Conservation (phyloP, 495 filamentous ascomycete genomes). For the Penicillium daleae region DNA sequence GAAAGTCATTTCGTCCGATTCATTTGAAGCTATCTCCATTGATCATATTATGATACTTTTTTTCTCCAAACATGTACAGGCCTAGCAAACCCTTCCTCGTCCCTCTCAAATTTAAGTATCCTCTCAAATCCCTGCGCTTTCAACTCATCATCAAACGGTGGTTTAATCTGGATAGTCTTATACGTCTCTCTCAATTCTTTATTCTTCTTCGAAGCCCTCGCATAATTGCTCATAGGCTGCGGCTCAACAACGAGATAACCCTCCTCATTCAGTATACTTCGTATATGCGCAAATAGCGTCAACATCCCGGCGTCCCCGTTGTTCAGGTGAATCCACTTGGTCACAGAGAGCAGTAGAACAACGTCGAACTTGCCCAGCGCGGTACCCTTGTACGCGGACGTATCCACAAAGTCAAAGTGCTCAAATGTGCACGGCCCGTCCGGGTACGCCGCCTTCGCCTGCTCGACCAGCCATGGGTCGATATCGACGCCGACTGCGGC, state of each 20-base stretch:
- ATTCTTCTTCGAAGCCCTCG: constrained; percentile 34
- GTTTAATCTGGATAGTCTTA: constrained; percentile 32
- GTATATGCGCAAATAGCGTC: constrained; percentile 31
- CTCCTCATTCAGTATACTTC: constrained; percentile 31
- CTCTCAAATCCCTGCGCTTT: constrained; percentile 33
- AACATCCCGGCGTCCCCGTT: constrained; percentile 35
- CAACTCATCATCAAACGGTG: constrained; percentile 33
- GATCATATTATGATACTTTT: constrained; percentile 20
- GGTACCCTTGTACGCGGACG: constrained; percentile 54
- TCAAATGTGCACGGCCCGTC: constrained; percentile 35
- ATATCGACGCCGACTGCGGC: constrained; percentile 37
- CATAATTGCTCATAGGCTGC: constrained; percentile 40
- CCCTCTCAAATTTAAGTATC: constrained; percentile 31
- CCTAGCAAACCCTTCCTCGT: constrained; percentile 35
- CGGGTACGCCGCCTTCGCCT: constrained; percentile 33
- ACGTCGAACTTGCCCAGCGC: constrained; percentile 37
- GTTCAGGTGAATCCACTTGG: constrained; percentile 37
- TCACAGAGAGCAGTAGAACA: constrained; percentile 34
- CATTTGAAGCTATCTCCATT: constrained; percentile 19
- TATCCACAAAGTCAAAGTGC: constrained; percentile 52
- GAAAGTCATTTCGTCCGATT: constrained; percentile 16
- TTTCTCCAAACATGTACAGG: constrained; percentile 38
- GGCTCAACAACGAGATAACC: constrained; percentile 36
- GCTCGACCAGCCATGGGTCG: constrained; percentile 35
- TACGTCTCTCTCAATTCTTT: constrained; percentile 37